Evolutionary conservation across 139 green algal genomes (phyloP), one percentile per base, ranked within the genome.

Genomic region (Tetraselmis striata): DNA sequence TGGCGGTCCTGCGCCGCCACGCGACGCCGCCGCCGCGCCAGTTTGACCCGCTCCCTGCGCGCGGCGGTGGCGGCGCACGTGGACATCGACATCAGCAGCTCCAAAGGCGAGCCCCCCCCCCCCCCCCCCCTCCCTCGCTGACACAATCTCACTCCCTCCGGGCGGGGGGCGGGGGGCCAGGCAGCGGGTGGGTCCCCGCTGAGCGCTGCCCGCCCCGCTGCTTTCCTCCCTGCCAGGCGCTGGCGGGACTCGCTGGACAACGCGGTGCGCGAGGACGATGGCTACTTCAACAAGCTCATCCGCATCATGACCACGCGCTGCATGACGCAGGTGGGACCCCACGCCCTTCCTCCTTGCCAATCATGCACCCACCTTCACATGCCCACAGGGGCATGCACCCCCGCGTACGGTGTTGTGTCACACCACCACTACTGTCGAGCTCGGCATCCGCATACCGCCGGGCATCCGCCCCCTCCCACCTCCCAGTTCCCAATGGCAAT

Each of bases 281-380:
- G 88, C 18, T 98, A 98, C 91, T 99, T 99, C 93, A 98, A 99
- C 92, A 98, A 94, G 81, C 88, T 99, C 18, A 87, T 99, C 31
- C 92, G 97, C 77, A 98, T 99, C 88, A 93, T 98, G 91, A 91
- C 94, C 59, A 99, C 96, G 2, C 92, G 96, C 30, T 99, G 96
- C 94, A 98, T 99, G 95, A 98, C 93, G 23, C 93, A 96, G 83
- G 91, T 79, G 31, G 11, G 31, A 5, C 59, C 25, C 25, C 75
- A 23, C 75, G 24, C 23, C 59, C 24, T n/a, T n/a, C n/a, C n/a
- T n/a, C n/a, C n/a, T n/a, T n/a, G n/a, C n/a, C n/a, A n/a, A n/a
- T n/a, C n/a, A n/a, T n/a, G n/a, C n/a, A n/a, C n/a, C n/a, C n/a
- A n/a, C n/a, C n/a, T n/a, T n/a, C n/a, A n/a, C n/a, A n/a, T n/a